Base-by-base conservation (phyloP, 305 asterid genomes). In the Solanum hybrid region DNA sequence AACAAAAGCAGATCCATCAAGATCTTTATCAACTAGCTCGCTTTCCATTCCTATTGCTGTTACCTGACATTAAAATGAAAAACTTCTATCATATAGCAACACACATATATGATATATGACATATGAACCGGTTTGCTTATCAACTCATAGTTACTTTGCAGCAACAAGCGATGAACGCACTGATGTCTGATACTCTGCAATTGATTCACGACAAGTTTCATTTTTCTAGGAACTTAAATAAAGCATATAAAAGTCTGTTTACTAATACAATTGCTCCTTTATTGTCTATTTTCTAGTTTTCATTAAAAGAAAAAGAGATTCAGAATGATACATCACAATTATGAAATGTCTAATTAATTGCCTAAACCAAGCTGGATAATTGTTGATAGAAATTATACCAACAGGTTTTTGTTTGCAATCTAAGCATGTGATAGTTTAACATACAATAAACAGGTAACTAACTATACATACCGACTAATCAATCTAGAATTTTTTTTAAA, bases 31-130 rank as follows among this genome's bases (percentile, higher is more conserved):
- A 13, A 88, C 86, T 74, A 75, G 89, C 67, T 78, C 89, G 24
- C 89, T 88, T 61, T 88, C 89, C 89, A 88, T 88, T n/a, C 86
- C 89, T 40, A 39, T 88, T 29, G 89, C 28, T 74, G 89, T 88
- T 35, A 88, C 89, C 89, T 88, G 84, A 20, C 73, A 87, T 82
- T n/a, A 61, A 37, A 71, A 61, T 35, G 64, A 71, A 28, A 13
- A 24, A 22, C 39, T 22, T 78, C 51, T 5, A 11, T 78, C 31
- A 78, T 78, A 78, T 22, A 10, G 51, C 20, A 35, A 78, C 14
- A 13, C 37, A 61, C 16, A 36, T 40, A 80, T 35, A 4, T 42
- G 85, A 35, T 40, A 80, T 35, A 4, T 42, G 85, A 35, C 29
- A 79, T 80, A 80, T 80, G 64, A 39, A 37, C 33, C 8, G 1